Percentiles rank a stretch among this genome's conserved stretches.
phyloP scores from a whole-genome alignment of 2,329 filamentous ascomycete species.

The Exophiala lecanii-corni region DNA sequence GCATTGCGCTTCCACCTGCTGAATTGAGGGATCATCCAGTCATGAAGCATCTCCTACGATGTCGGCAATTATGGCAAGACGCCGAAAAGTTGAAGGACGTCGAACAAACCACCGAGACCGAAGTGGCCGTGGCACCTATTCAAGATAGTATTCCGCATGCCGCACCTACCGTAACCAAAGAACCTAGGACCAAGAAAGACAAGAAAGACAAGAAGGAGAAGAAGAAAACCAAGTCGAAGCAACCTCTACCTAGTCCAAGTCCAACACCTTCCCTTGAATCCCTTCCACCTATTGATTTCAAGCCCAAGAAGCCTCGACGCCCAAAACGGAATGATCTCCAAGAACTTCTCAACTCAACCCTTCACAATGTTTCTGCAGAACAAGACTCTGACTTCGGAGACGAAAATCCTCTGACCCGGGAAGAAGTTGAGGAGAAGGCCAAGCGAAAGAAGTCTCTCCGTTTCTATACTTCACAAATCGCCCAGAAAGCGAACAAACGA shows the following conservation, averaged over 20 bases:
- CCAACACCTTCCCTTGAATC: slow-evolving; percentile 29
- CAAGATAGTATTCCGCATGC: background rate
- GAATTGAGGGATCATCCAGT: slow-evolving; percentile 84
- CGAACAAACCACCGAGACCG: background rate
- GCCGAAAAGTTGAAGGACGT: slow-evolving; percentile 57
- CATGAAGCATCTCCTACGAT: slow-evolving; percentile 78
- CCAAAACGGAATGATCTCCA: slow-evolving; percentile 47
- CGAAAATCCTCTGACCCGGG: slow-evolving; percentile 70
- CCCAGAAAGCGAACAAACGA: slow-evolving; percentile 85
- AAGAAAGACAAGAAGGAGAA: slow-evolving; percentile 37
- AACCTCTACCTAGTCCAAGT: slow-evolving; percentile 51
- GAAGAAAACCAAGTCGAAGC: slow-evolving; percentile 45
- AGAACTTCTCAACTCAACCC: slow-evolving; percentile 31
- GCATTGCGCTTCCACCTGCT: slow-evolving; percentile 64
- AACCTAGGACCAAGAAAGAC: background rate
- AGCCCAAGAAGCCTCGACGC: slow-evolving; percentile 60
- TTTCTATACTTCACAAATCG: slow-evolving; percentile 97
- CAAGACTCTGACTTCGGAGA: slow-evolving; percentile 91
- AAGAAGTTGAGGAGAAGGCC: slow-evolving; percentile 80
- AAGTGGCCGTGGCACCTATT: background rate
- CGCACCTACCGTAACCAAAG: background rate
- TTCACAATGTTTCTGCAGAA: slow-evolving; percentile 40
- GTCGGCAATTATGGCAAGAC: slow-evolving; percentile 73
- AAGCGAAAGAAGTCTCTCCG: slow-evolving; percentile 85
- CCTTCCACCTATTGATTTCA: slow-evolving; percentile 1